These are phyloP conservation scores for Lentinula detonsa DNA, from an alignment of 768 basidiomycete genomes.

Conservation along the genomic window DNA sequence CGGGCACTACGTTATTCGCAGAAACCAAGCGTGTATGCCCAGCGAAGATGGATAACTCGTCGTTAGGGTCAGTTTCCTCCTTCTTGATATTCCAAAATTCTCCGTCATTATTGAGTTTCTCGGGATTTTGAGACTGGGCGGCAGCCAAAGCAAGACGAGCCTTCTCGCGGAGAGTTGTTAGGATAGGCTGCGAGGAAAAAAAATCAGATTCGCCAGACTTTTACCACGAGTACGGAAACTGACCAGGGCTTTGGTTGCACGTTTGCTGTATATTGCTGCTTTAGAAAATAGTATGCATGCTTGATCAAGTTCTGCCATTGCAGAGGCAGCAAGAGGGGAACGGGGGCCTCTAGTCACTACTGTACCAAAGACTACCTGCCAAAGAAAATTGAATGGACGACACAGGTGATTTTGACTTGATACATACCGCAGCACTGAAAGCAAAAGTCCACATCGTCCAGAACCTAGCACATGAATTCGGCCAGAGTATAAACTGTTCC, in stretches of 20 bases:
- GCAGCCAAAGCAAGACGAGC: conserved; percentile 49
- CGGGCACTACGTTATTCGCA: background rate
- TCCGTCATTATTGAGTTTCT: conserved; percentile 17
- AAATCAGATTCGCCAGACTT: background rate
- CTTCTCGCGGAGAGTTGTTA: conserved; percentile 58
- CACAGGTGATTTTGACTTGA: background rate
- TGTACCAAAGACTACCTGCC: conserved; percentile 70
- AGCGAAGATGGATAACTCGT: conserved; percentile 65
- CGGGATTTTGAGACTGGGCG: conserved; percentile 31
- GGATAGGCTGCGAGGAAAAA: conserved; percentile 39
- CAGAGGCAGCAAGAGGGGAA: conserved; percentile 59
- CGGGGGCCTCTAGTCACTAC: conserved; percentile 71
- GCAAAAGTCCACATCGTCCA: conserved; percentile 62
- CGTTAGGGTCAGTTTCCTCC: conserved; percentile 40
- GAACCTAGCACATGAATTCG: conserved; percentile 44
- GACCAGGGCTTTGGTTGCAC: conserved; percentile 63
- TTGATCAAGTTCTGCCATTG: conserved; percentile 64
- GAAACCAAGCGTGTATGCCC: conserved; percentile 57
- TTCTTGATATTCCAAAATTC: conserved; percentile 47
- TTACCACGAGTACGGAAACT: conserved; percentile 13
- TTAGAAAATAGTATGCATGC: conserved; percentile 62
- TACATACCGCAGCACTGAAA: conserved; percentile 46
- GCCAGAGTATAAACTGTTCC: conserved; percentile 41
- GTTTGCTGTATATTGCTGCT: conserved; percentile 50
- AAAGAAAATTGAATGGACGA: background rate